These are phyloP conservation scores for Thalassiosira livingstoniorum DNA, from an alignment of 352 stramenopile genomes.

Conservation along the genomic window DNA sequence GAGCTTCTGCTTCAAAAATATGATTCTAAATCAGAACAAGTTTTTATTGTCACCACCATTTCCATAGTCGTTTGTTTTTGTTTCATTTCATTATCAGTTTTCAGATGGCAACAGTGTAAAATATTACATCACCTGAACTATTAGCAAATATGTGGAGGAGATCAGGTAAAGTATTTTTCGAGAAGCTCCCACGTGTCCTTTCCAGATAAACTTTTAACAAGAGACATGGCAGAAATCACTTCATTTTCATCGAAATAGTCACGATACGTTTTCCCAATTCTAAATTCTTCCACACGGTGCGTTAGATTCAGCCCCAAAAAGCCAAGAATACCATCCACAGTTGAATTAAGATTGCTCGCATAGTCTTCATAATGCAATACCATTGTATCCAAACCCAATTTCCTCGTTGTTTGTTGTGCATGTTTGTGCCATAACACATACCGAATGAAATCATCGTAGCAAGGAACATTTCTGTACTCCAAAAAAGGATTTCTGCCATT, in stretches of 20 bases:
- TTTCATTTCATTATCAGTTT: no score
- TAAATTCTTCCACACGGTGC: conserved; percentile 6
- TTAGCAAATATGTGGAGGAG: no score
- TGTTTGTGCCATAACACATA: conserved; percentile 28
- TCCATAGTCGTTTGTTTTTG: no score
- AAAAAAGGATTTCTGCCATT: not conserved
- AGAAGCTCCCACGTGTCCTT: conserved; percentile 15
- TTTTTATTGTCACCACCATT: no score
- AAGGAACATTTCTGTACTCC: conserved; percentile 5
- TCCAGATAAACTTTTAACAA: not conserved
- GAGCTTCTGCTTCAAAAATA: no score
- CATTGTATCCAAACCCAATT: not conserved
- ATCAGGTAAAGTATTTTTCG: not conserved
- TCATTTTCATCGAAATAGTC: conserved; percentile 13
- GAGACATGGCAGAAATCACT: not conserved
- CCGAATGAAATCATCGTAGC: conserved; percentile 22
- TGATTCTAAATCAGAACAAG: no score
- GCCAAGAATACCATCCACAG: not conserved
- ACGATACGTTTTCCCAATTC: not conserved
- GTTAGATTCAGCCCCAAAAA: conserved; percentile 11
- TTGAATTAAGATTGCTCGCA: conserved; percentile 5
- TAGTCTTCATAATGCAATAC: conserved; percentile 34
- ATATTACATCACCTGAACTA: no score
- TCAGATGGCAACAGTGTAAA: no score
- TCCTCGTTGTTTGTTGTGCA: conserved; percentile 9